phyloP scores from a whole-genome alignment of 495 filamentous ascomycete genomes.

The Aspergillus bertholletiae region DNA sequence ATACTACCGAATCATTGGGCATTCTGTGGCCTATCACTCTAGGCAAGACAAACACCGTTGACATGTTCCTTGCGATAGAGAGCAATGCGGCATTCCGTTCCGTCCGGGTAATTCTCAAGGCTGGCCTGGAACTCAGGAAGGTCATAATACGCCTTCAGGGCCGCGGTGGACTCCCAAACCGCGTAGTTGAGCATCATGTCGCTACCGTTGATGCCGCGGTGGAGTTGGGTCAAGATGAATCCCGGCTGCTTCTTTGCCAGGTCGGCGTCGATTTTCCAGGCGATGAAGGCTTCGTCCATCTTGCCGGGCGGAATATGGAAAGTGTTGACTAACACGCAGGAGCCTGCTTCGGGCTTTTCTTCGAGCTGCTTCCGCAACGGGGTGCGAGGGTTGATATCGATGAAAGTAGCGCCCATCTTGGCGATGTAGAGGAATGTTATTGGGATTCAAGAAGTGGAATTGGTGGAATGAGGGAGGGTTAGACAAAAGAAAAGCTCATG shows the following conservation, averaged over 20 bases:
- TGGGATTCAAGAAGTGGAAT: too few species aligned
- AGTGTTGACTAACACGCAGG: constrained; percentile 1
- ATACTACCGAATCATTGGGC: too few species aligned
- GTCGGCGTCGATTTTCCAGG: background rate
- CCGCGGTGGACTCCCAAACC: background rate
- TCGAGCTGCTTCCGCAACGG: constrained; percentile 1
- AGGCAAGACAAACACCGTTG: background rate
- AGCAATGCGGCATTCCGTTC: background rate
- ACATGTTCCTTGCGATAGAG: constrained; percentile 2
- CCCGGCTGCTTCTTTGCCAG: background rate
- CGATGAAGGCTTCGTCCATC: constrained; percentile 1
- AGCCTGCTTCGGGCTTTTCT: background rate
- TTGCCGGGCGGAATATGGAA: constrained; percentile 4
- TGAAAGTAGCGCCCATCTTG: background rate
- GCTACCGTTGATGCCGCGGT: constrained; percentile 2
- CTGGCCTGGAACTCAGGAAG: background rate
- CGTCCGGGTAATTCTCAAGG: background rate
- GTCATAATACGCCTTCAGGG: constrained; percentile 1
- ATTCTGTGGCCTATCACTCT: too few species aligned
- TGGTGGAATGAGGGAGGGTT: too few species aligned
- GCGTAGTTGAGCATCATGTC: constrained; percentile 5
- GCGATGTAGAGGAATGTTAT: too few species aligned
- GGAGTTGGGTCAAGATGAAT: constrained; percentile 1
- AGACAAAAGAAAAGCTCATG: too few species aligned
- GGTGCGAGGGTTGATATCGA: constrained; percentile 3